Base-by-base conservation (phyloP, 441 rosid species). In the Populus tomentosa region DNA sequence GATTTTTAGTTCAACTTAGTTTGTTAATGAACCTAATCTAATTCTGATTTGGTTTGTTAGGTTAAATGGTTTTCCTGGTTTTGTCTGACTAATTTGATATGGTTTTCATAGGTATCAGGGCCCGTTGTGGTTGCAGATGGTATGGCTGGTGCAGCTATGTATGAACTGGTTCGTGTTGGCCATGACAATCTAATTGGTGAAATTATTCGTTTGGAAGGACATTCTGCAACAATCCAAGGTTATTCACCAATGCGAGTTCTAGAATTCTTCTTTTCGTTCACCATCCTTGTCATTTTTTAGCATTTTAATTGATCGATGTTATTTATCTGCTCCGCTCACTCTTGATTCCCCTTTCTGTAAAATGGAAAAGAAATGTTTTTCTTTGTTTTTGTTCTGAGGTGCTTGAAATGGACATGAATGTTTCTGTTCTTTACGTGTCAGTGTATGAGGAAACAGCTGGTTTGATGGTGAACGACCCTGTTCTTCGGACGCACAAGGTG, bases 221-320 rank as follows among this genome's bases (percentile, higher is more conserved):
- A 97, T 85, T 97, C 98, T 75, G 97, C 98, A 10, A 94, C 98
- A 10, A 93, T 97, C 82, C 99, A 97, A 94, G 99, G 99, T 96
- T 81, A 42, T 62, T 33, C 30, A 0, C 18, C 14, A 5, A 59
- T 71, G 59, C 59, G 2, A 50, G 35, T 10, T 28, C 8, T 38
- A 65, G 26, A 5, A n/a, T 24, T 16, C 21, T 18, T 30, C 4
- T 20, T 16, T 70, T 30, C 62, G 59, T 63, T 1, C 32, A 21
- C 30, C 65, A n/a, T 46, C 33, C 35, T 50, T 50, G 59, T 4
- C 59, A 50, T 50, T 50, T 50, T 16, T 50, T 50, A 50, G 2
- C n/a, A 50, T 50, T 50, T 16, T 50, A 50, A 16, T 50, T 50
- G 7, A 50, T 50, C 2, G 2, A 50, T 16, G 59, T 16, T 50